These are phyloP conservation scores for Aspergillus sp. DNA, from an alignment of 2,329 filamentous ascomycete species.

Conservation along the genomic window DNA sequence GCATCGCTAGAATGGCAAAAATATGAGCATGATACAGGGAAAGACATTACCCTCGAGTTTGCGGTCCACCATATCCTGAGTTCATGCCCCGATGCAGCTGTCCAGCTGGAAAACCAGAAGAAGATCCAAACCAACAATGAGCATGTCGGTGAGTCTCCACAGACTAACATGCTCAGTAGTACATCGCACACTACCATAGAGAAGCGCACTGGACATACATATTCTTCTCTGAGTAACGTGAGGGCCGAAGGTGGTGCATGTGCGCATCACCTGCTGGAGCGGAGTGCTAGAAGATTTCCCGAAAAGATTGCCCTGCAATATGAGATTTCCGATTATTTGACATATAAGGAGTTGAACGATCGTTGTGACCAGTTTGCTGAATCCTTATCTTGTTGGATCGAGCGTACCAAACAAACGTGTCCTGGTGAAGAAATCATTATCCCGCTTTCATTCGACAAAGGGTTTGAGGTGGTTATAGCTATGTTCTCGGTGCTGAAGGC, in stretches of 20 bases:
- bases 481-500: slow-evolving; percentile 10
- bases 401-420: not conserved
- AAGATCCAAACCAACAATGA: not conserved
- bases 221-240: no score
- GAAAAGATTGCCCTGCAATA: not conserved
- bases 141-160: no score
- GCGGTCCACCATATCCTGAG: not conserved
- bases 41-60: not conserved
- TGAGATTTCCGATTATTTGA: not conserved
- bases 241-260: not conserved
- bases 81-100: not conserved
- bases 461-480: not conserved
- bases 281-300: not conserved
- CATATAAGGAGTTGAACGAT: not conserved
- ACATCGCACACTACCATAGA: not conserved
- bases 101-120: not conserved
- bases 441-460: not conserved
- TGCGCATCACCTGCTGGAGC: not conserved
- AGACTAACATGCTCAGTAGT: no score
- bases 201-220: not conserved
- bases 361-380: not conserved
- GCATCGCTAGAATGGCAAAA: not conserved
- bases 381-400: not conserved
- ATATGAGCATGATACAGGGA: not conserved
- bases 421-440: not conserved